Conservation (phyloP, 805 yeast species). For the Wickerhamiella azymoides region DNA sequence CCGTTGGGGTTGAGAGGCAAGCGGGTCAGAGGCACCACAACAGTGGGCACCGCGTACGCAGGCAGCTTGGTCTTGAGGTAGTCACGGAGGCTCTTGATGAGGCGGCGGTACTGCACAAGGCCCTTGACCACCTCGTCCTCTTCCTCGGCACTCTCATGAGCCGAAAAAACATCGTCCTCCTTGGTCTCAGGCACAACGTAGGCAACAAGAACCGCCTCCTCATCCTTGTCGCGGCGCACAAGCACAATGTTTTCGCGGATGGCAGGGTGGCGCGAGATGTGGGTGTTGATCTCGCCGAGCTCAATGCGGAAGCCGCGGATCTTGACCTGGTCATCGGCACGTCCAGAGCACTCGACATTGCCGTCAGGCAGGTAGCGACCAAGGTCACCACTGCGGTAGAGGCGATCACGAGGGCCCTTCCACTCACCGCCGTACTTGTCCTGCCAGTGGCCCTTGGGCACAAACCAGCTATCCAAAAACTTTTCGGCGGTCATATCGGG, state of each 20-base stretch:
- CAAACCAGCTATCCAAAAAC: slow-evolving; percentile 86
- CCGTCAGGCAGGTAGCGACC: slow-evolving; percentile 97
- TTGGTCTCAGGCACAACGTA: slow-evolving; percentile 73
- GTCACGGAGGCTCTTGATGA: slow-evolving; percentile 69
- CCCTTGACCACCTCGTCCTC: slow-evolving; percentile 59
- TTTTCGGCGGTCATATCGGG: slow-evolving; percentile 82
- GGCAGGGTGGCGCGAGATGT: slow-evolving; percentile 80
- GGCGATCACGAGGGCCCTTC: slow-evolving; percentile 90
- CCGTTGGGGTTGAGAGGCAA: slow-evolving; percentile 97
- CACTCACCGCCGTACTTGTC: slow-evolving; percentile 37
- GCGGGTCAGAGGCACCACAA: slow-evolving; percentile 73
- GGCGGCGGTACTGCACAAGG: slow-evolving; percentile 55
- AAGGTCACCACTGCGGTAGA: slow-evolving; percentile 93
- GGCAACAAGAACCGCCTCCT: slow-evolving; percentile 82
- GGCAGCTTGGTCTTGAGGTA: slow-evolving; percentile 82
- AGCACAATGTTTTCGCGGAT: slow-evolving; percentile 89
- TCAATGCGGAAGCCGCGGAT: slow-evolving; percentile 98
- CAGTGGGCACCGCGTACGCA: slow-evolving; percentile 81
- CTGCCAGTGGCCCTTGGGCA: slow-evolving; percentile 49
- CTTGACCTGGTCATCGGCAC: slow-evolving; percentile 98
- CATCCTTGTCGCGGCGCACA: slow-evolving; percentile 82
- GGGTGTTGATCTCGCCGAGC: slow-evolving; percentile 96
- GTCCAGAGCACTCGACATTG: slow-evolving; percentile 93
- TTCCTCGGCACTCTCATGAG: slow-evolving; percentile 29
- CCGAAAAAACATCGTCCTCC: slow-evolving; percentile 29